Percentiles rank a stretch among this genome's conserved stretches.
These are phyloP conservation scores for Puccinia triticina DNA, from an alignment of 1,284 basidiomycete genomes.

Conservation along the genomic window DNA sequence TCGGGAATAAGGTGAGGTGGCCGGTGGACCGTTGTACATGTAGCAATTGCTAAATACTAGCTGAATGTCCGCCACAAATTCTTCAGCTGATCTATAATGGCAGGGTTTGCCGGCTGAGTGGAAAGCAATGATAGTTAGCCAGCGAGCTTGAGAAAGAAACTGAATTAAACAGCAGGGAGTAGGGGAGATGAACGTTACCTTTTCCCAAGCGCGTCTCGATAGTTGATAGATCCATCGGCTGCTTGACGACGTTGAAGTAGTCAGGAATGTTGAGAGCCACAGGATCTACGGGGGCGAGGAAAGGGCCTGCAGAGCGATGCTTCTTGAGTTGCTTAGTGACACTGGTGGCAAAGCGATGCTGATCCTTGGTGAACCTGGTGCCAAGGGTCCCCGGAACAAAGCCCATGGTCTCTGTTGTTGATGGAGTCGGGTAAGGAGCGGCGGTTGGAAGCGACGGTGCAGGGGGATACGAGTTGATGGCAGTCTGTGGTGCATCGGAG, in stretches of 20 bases:
- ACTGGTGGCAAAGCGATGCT: constrained; percentile 79
- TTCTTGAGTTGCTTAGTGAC: constrained; percentile 83
- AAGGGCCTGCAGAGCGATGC: constrained; percentile 78
- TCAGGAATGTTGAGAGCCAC: constrained; percentile 86
- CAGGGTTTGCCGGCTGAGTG: constrained; percentile 33
- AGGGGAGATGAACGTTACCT: constrained; percentile 48
- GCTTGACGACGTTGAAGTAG: constrained; percentile 81
- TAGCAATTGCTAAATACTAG: constrained; percentile 85
- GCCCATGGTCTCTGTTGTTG: neutral
- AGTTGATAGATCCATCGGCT: constrained; percentile 94
- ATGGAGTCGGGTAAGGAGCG: neutral
- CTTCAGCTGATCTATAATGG: constrained; percentile 65
- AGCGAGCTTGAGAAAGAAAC: neutral
- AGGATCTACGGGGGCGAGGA: constrained; percentile 86
- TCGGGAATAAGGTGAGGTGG: constrained; percentile 75
- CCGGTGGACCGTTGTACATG: constrained; percentile 79
- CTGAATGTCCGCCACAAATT: constrained; percentile 79
- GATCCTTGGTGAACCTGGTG: constrained; percentile 59
- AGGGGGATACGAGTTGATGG: neutral
- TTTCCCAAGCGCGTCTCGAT: constrained; percentile 78
- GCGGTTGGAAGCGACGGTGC: neutral
- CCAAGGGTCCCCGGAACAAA: constrained; percentile 35
- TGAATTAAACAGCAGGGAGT: no score
- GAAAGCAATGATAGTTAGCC: neutral
- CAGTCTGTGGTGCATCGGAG: neutral